These are phyloP conservation scores for Fusarium aywerte DNA, from an alignment of 2,329 filamentous ascomycete species.

Conservation along the genomic window DNA sequence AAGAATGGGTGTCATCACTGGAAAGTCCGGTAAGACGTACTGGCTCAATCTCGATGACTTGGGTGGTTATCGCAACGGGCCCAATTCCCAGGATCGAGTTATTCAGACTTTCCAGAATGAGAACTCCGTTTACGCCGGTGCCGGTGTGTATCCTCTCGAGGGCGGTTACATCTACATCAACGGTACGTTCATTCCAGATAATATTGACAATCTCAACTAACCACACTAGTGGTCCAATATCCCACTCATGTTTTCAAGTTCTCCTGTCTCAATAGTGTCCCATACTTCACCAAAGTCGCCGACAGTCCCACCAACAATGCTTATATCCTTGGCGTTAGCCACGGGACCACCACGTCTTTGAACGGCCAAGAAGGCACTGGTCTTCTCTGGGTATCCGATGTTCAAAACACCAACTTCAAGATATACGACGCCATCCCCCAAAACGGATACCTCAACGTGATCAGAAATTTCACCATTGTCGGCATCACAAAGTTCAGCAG, in stretches of 20 bases:
- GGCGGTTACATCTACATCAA: constrained; percentile 63
- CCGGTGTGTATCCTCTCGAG: constrained; percentile 60
- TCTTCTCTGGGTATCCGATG: constrained; percentile 66
- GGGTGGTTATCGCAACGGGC: constrained; percentile 54
- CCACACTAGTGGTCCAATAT: constrained; percentile 59
- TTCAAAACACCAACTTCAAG: constrained; percentile 63
- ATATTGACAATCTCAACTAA: not conserved
- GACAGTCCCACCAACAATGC: constrained; percentile 62
- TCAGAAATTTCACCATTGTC: constrained; percentile 62
- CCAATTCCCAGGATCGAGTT: constrained; percentile 54
- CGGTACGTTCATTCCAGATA: constrained; percentile 1
- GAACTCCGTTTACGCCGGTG: constrained; percentile 59
- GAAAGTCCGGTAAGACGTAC: constrained; percentile 63
- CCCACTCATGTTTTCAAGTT: constrained; percentile 69
- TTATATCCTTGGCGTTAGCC: constrained; percentile 65
- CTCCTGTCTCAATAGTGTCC: constrained; percentile 61
- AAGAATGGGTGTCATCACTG: constrained; percentile 62
- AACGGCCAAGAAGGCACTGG: constrained; percentile 65
- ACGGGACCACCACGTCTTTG: constrained; percentile 66
- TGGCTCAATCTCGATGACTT: constrained; percentile 56
- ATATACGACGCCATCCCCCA: constrained; percentile 64
- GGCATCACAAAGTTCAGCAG: constrained; percentile 67
- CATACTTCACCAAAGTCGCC: constrained; percentile 64
- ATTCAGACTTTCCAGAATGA: constrained; percentile 58
- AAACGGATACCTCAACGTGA: constrained; percentile 57